Percentiles rank a stretch among this genome's conserved stretches.
Evolutionary conservation across 345 rosid species (phyloP).

Genomic region (Pistacia integerrima): DNA sequence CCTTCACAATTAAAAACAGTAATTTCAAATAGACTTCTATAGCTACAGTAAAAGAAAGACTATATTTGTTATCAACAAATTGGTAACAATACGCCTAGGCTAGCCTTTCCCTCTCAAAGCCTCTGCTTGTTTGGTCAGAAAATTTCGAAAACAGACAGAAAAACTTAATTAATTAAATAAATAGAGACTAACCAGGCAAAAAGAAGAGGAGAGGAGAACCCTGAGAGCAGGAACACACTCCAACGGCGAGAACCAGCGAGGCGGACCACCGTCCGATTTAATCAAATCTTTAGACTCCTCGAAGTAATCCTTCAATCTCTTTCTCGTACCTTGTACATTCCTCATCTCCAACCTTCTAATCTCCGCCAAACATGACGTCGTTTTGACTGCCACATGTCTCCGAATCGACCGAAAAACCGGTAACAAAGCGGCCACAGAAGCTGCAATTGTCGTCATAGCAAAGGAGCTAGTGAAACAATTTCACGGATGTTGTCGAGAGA

Average conservation of each 20-base stretch:
- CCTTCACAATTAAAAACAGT: constrained; percentile 32
- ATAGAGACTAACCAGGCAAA: constrained; percentile 54
- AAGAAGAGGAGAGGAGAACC: constrained; percentile 71
- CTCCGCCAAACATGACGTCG: constrained; percentile 11
- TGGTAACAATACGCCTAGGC: not conserved
- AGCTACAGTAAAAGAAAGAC: not conserved
- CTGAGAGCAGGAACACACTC: constrained; percentile 43
- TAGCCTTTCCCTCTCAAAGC: not conserved
- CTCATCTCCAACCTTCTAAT: constrained; percentile 7
- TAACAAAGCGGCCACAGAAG: not conserved
- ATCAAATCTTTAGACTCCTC: constrained; percentile 46
- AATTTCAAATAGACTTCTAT: not conserved
- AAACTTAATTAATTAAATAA: not conserved
- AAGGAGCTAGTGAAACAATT: not conserved
- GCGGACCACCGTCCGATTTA: constrained; percentile 55
- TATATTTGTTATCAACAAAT: not conserved
- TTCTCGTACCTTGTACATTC: constrained; percentile 21
- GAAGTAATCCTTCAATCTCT: constrained; percentile 48
- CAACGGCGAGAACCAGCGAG: constrained; percentile 78
- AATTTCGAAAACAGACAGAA: not conserved
- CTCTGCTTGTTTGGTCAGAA: not conserved
- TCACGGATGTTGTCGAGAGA: not conserved
- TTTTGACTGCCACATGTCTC: constrained; percentile 15
- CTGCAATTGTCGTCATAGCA: not conserved
- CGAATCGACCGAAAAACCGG: constrained; percentile 5